Evolutionary conservation across 2,329 filamentous ascomycete species (phyloP).

Genomic region (Trichoderma lentiforme): DNA sequence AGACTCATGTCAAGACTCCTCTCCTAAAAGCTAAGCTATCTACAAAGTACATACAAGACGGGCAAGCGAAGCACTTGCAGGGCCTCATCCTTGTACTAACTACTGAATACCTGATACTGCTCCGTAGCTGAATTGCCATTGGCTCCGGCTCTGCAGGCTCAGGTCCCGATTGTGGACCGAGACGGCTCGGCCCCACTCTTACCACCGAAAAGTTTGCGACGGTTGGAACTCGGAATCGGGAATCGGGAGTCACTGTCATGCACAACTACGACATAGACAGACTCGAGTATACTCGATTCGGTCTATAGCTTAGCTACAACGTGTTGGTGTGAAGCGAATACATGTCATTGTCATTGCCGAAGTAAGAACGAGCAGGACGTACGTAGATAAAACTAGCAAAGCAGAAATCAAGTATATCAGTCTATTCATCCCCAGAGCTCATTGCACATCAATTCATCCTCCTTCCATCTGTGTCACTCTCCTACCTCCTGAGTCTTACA

Average conservation of each 20-base stretch:
- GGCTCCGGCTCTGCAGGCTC: neutral
- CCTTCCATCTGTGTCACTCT: neutral
- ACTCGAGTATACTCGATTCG: neutral
- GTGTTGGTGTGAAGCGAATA: neutral
- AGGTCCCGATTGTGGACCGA: neutral
- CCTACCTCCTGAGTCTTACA: neutral
- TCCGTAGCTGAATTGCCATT: neutral
- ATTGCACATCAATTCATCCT: neutral
- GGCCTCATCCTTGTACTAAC: neutral
- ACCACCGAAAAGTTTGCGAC: neutral
- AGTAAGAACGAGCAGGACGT: neutral
- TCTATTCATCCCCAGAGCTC: neutral
- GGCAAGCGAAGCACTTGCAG: neutral
- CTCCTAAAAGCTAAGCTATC: neutral
- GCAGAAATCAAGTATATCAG: neutral
- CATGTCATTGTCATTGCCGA: neutral
- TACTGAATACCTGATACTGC: neutral
- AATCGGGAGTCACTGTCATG: neutral
- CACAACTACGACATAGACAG: neutral
- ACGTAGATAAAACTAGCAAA: neutral
- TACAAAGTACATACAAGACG: neutral
- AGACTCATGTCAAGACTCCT: neutral
- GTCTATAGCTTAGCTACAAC: neutral
- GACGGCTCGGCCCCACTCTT: neutral
- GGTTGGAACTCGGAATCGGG: constrained; percentile 14